Evolutionary conservation across 208 protist genomes (phyloP).

Genomic region (Wallacemonas sp.): DNA sequence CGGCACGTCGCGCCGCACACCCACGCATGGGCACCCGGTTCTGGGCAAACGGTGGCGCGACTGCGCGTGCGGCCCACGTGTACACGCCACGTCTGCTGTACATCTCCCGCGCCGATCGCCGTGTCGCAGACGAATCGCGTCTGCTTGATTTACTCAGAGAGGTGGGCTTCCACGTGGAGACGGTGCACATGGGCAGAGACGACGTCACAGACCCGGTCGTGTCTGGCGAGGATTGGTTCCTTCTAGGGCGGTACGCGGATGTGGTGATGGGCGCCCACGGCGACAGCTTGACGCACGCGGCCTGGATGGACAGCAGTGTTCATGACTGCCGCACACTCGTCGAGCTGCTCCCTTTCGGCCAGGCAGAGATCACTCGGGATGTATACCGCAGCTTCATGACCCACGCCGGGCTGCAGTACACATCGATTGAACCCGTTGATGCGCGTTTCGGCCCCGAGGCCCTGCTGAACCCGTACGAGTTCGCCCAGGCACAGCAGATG

Average conservation of each 20-base stretch:
- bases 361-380: conserved; percentile 20
- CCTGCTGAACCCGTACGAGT: not conserved
- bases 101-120: conserved; percentile 32
- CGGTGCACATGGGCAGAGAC: conserved; percentile 18
- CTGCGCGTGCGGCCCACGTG: not conserved
- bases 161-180: conserved; percentile 44
- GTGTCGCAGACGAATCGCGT: conserved; percentile 27
- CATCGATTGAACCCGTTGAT: conserved; percentile 24
- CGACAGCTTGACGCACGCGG: conserved; percentile 31
- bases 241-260: conserved; percentile 45
- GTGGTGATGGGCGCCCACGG: conserved; percentile 50
- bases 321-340: conserved; percentile 29
- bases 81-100: conserved; percentile 34
- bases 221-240: conserved; percentile 36
- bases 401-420: conserved; percentile 23
- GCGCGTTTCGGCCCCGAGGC: conserved; percentile 15
- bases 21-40: not conserved
- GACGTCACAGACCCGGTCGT: conserved; percentile 1
- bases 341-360: conserved; percentile 42
- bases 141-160: conserved; percentile 30
- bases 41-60: not conserved
- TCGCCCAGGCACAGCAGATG: not conserved
- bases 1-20: conserved; percentile 14
- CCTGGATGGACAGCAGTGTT: conserved; percentile 46
- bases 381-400: conserved; percentile 15